Base-by-base conservation (phyloP, 139 green algal species). In the Picochlorum sp. region DNA sequence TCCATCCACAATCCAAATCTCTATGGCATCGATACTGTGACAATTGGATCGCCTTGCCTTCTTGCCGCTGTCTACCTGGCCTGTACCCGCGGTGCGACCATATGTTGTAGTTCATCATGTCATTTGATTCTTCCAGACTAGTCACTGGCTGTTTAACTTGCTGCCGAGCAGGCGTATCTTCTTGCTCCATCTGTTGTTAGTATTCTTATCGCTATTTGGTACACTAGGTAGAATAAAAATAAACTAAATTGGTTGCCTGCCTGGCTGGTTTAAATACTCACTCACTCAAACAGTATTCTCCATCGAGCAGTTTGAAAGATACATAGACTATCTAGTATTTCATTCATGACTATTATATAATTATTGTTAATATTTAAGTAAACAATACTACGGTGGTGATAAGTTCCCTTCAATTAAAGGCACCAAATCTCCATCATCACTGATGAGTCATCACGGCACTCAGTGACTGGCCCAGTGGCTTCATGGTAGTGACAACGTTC, bases 21-120 rank as follows among this genome's bases (percentile, higher is more conserved):
- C 69, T 41, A 13, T 64, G 35, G 58, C 77, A 85, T 33, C 74
- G 55, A 74, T 86, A 86, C 30, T 77, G 40, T 18, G 72, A 79
- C 0, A 44, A 61, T 57, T 78, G 63, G 35, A 65, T 72, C n/a
- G n/a, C 26, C 5, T 24, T 24, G 33, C 40, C 30, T 41, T 33
- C 45, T 47, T 63, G 41, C 52, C 53, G 9, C 32, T 56, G 30
- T 25, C 57, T 28, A 44, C 65, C 29, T 47, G 49, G 26, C 62
- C 49, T 36, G 43, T 64, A 18, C 9, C 69, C 49, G 14, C 69
- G 44, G 16, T 67, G 32, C 20, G 61, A 24, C 63, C 63, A 70
- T 39, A 69, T 70, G 26, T 69, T 69, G 7, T 70, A 70, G 7
- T 45, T 61, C 32, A 55, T 33, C 7, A 59, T 69, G 52, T 57